These are phyloP conservation scores for Psilocybe tampanensis DNA, from an alignment of 768 basidiomycete species.

Conservation along the genomic window DNA sequence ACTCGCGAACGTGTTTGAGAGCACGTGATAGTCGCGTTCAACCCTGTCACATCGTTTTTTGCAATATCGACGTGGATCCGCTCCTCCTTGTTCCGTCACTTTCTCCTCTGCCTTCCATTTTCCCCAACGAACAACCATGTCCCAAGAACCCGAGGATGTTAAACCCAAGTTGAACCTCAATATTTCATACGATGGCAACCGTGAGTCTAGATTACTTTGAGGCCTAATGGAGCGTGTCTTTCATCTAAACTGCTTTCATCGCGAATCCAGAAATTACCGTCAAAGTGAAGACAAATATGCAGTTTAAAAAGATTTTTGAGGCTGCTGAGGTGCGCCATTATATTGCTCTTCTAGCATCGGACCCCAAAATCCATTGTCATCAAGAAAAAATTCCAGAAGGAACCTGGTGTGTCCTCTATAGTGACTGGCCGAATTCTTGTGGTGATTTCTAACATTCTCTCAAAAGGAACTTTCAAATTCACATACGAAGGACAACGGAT, in stretches of 20 bases:
- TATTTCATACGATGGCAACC: constrained; percentile 54
- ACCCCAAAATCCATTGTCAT: background rate
- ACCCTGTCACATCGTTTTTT: background rate
- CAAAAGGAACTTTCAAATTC: constrained; percentile 65
- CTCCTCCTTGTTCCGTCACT: background rate
- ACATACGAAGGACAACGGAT: constrained; percentile 57
- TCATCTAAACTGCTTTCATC: background rate
- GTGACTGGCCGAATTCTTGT: background rate
- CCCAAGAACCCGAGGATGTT: constrained; percentile 58
- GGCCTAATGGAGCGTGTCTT: background rate
- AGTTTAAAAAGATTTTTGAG: constrained; percentile 68
- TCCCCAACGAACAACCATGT: constrained; percentile 29
- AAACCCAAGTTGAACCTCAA: constrained; percentile 74
- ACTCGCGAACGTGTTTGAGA: background rate
- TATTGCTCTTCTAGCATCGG: background rate
- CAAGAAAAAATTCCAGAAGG: constrained; percentile 62
- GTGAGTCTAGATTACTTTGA: constrained; percentile 34
- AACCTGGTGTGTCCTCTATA: constrained; percentile 41
- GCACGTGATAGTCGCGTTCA: constrained; percentile 6
- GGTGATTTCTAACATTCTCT: background rate
- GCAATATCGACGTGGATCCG: background rate
- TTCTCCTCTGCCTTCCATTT: background rate
- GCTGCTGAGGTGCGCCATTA: constrained; percentile 54
- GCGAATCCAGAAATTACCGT: constrained; percentile 56
- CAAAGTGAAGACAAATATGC: constrained; percentile 65